Conservation (phyloP, 805 yeast genomes). For the Kuraishia borneana region DNA sequence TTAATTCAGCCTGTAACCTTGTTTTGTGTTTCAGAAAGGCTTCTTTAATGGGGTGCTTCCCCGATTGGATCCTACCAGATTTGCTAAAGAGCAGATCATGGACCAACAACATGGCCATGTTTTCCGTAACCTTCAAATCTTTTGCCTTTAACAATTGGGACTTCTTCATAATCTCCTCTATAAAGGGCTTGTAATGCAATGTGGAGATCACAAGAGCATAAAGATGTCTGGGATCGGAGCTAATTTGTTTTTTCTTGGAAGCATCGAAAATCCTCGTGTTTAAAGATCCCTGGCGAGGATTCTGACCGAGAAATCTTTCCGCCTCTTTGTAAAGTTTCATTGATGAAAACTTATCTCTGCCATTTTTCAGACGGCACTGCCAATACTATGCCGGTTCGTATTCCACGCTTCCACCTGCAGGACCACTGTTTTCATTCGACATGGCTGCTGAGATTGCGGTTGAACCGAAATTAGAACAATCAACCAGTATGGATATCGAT, state of each 20-base stretch:
- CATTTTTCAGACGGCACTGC: background rate
- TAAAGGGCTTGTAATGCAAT: constrained; percentile 54
- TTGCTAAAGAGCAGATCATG: constrained; percentile 74
- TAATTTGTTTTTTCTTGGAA: constrained; percentile 32
- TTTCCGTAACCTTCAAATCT: constrained; percentile 32
- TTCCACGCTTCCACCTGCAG: too few relatives aligned
- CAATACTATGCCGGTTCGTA: too few relatives aligned
- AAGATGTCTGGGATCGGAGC: constrained; percentile 71
- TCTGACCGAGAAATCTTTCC: constrained; percentile 24
- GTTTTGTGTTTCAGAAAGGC: constrained; percentile 70
- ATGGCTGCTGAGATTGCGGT: too few relatives aligned
- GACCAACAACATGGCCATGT: constrained; percentile 51
- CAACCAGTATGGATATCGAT: background rate
- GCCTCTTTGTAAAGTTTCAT: constrained; percentile 32
- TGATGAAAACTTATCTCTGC: background rate
- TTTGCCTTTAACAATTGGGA: constrained; percentile 51
- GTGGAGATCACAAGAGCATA: constrained; percentile 79
- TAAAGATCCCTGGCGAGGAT: constrained; percentile 40
- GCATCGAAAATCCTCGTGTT: constrained; percentile 41
- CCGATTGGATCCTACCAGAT: constrained; percentile 77
- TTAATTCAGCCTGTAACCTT: constrained; percentile 72
- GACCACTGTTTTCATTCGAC: background rate
- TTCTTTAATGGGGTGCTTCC: constrained; percentile 79
- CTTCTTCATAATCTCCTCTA: constrained; percentile 51
- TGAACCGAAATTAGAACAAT: too few relatives aligned